Conservation (phyloP, 495 filamentous ascomycete species). For the Ramalina intermedia region DNA sequence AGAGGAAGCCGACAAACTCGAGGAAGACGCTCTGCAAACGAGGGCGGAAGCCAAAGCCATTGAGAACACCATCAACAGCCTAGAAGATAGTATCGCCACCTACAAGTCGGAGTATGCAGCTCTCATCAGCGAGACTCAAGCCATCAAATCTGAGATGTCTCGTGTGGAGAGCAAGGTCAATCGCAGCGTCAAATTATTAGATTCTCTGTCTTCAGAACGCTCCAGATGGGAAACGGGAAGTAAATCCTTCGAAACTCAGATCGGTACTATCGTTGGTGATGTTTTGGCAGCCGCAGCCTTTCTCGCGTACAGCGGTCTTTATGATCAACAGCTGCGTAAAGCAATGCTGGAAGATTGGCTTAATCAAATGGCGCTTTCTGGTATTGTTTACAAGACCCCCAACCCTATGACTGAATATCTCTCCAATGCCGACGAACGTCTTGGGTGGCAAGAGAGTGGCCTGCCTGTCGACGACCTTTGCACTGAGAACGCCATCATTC, state of each 20-base stretch:
- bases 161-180: constrained; percentile 96
- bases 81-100: constrained; percentile 84
- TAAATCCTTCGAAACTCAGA: constrained; percentile 95
- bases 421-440: constrained; percentile 87
- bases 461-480: constrained; percentile 97
- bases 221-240: constrained; percentile 89
- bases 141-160: constrained; percentile 93
- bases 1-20: constrained; percentile 75
- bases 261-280: constrained; percentile 90
- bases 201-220: constrained; percentile 88
- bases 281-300: constrained; percentile 90
- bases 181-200: constrained; percentile 82
- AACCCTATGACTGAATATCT: constrained; percentile 95
- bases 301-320: constrained; percentile 94
- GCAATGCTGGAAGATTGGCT: constrained; percentile 96
- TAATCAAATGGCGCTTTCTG: constrained; percentile 76
- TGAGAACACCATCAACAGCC: constrained; percentile 63
- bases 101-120: constrained; percentile 96
- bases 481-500: constrained; percentile 94
- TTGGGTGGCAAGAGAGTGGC: constrained; percentile 88
- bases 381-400: constrained; percentile 79
- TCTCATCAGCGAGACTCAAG: constrained; percentile 91
- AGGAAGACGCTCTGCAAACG: constrained; percentile 79
- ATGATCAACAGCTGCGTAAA: constrained; percentile 95
- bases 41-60: constrained; percentile 89